Evolutionary conservation across 768 basidiomycete species (phyloP).

Genomic region (Amanita brunnescens): DNA sequence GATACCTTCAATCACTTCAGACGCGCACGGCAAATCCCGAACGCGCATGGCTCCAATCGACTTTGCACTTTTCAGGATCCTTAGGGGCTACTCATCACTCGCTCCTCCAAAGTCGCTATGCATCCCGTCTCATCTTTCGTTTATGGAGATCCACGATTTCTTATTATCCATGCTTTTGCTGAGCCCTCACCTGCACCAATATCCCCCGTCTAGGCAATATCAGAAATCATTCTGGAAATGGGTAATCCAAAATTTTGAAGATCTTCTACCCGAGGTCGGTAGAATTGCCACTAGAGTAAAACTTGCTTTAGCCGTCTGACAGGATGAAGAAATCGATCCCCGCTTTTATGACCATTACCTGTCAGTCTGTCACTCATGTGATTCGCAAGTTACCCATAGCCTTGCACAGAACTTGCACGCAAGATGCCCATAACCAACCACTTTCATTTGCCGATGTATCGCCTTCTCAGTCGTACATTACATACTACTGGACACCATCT

Average conservation of each 20-base stretch:
- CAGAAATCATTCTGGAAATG: constrained; percentile 71
- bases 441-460: constrained; percentile 17
- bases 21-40: constrained; percentile 5
- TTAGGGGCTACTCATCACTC: constrained; percentile 47
- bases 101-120: constrained; percentile 30
- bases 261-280: constrained; percentile 37
- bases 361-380: constrained; percentile 22
- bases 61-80: constrained; percentile 31
- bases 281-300: neutral
- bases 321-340: constrained; percentile 57
- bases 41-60: constrained; percentile 13
- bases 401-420: neutral
- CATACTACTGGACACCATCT: constrained; percentile 48
- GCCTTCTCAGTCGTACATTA: constrained; percentile 52
- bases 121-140: constrained; percentile 31
- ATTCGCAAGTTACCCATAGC: neutral
- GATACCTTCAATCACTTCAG: too few species aligned
- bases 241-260: constrained; percentile 48
- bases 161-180: constrained; percentile 44
- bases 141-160: constrained; percentile 41
- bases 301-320: constrained; percentile 7
- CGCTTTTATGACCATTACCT: constrained; percentile 58
- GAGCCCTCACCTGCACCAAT: constrained; percentile 42
- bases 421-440: constrained; percentile 3
- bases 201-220: constrained; percentile 57